Conservation (phyloP, 2,329 filamentous ascomycete genomes). For the Escovopsis sp. region DNA sequence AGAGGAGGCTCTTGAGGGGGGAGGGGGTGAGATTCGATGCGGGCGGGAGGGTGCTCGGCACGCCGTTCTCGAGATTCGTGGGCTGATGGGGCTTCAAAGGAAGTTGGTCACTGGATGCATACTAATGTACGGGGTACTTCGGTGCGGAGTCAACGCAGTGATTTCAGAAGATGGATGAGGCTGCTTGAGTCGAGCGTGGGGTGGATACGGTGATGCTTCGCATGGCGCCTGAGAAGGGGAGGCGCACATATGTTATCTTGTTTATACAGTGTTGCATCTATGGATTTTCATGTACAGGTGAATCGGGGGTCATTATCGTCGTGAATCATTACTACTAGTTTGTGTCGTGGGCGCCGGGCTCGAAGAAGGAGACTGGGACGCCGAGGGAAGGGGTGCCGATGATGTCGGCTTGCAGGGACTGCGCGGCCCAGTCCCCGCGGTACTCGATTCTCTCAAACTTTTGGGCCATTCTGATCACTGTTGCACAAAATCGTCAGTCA, state of each 20-base stretch:
- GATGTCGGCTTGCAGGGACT: constrained; percentile 26
- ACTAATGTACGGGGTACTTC: too few species aligned
- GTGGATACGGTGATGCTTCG: too few species aligned
- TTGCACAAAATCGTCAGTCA: background rate
- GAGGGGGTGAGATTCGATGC: constrained; percentile 53
- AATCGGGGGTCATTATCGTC: too few species aligned
- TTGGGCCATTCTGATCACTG: constrained; percentile 37
- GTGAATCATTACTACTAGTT: too few species aligned
- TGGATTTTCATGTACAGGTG: too few species aligned
- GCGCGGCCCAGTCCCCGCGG: constrained; percentile 26
- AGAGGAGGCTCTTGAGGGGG: constrained; percentile 42
- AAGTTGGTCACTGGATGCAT: background rate
- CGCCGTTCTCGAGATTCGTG: constrained; percentile 30
- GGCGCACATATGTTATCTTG: too few species aligned
- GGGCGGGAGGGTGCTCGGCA: constrained; percentile 43
- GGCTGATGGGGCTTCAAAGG: background rate
- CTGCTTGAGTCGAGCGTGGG: too few species aligned
- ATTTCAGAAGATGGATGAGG: background rate
- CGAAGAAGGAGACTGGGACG: constrained; percentile 22
- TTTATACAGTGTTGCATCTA: too few species aligned
- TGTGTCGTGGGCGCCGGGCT: constrained; percentile 5
- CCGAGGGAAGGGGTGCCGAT: constrained; percentile 26
- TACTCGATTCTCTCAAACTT: constrained; percentile 41
- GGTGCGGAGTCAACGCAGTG: background rate
- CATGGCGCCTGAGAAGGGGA: too few species aligned